These are phyloP conservation scores for Mycocentrospora acerina DNA, from an alignment of 2,329 filamentous ascomycete genomes.

Conservation along the genomic window DNA sequence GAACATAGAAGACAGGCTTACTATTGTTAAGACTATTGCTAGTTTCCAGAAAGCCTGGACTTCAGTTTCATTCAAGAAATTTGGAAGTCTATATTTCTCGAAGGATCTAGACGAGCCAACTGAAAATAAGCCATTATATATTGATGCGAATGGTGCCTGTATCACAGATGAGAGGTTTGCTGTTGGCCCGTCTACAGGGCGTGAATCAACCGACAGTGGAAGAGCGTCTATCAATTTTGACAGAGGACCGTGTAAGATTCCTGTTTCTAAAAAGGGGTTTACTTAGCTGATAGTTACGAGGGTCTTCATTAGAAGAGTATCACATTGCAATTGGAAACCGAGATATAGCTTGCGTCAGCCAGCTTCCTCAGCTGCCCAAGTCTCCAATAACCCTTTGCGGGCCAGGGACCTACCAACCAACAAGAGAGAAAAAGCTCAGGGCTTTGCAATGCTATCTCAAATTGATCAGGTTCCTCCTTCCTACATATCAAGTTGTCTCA, in stretches of 20 bases:
- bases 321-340: slow-evolving; percentile 34
- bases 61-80: slow-evolving; percentile 29
- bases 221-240: slow-evolving; percentile 33
- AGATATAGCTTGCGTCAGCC: slow-evolving; percentile 34
- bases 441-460: slow-evolving; percentile 34
- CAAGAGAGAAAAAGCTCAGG: slow-evolving; percentile 32
- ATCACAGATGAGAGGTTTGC: slow-evolving; percentile 32
- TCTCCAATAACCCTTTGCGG: slow-evolving; percentile 39
- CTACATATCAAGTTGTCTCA: slow-evolving; percentile 23
- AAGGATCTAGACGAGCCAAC: slow-evolving; percentile 25
- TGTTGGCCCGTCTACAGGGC: slow-evolving; percentile 41
- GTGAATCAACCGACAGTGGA: slow-evolving; percentile 35
- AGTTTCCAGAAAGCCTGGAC: slow-evolving; percentile 35
- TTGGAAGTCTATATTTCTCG: slow-evolving; percentile 32
- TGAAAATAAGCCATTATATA: slow-evolving; percentile 14
- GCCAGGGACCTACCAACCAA: slow-evolving; percentile 41
- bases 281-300: slow-evolving; percentile 21
- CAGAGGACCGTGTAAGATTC: slow-evolving; percentile 41
- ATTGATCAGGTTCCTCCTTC: slow-evolving; percentile 28
- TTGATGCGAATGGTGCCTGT: slow-evolving; percentile 15
- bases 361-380: slow-evolving; percentile 32
- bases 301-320: slow-evolving; percentile 35
- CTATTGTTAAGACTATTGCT: slow-evolving; percentile 30
- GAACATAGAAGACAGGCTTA: slow-evolving; percentile 21
- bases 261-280: slow-evolving; percentile 3